Evolutionary conservation across 331 rosid species (phyloP), one percentile per base, ranked within the genome.

Genomic region (Quercus tomentella): DNA sequence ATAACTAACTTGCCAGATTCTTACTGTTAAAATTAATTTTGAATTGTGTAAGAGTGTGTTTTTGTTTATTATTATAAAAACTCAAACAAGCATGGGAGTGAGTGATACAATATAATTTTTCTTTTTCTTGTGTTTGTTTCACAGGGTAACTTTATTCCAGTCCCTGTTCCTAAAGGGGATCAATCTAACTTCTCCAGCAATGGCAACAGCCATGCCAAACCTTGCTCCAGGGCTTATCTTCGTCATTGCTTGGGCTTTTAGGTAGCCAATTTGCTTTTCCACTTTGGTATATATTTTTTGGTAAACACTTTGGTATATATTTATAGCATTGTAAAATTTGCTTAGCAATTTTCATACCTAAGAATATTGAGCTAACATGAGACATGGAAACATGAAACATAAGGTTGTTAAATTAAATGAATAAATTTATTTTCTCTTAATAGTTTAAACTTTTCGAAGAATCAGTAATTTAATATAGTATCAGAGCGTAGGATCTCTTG

Each of bases 131-230:
- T 69, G 18, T 74, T 65, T 77, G 66, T 56, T 63, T 77, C 79
- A 81, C 87, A 95, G 99, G 86, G 87, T 87, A 74, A 81, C 88
- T 71, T 83, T 92, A 77, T 91, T 95, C 66, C 97, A 91, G 85
- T 76, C 78, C 22, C 80, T 93, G 21, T 83, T 87, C 55, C 86
- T 93, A 3, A 88, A 89, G 80, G 99, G 99, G 23, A 89, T 95
- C 76, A 79, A 77, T 69, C 85, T 90, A 66, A 90, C 94, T 67
- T 93, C 99, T 4, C 96, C 98, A 37, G 88, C 94, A 25, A 88
- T 95, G 90, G 99, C 93, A 77, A 93, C 98, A 15, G 94, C 99
- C 60, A 95, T 91, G 99, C 97, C 98, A 72, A 95, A 93, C 83
- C 89, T 91, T 69, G 90, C 97, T 26, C 99, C 99, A 0, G 99